Conservation (phyloP, 78 protist species). For the Polysphondylium violaceum region DNA sequence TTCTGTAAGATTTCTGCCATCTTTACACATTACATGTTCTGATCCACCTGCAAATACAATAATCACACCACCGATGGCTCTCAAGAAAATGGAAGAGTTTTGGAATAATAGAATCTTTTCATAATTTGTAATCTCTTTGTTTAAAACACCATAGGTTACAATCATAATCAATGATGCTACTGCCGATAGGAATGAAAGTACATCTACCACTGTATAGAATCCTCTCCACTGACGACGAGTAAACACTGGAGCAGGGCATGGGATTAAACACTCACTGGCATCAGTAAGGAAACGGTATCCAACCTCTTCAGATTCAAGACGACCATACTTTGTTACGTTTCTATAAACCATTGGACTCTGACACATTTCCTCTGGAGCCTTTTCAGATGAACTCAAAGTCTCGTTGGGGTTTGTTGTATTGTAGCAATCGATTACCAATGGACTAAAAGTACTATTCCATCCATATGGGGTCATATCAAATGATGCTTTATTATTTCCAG, state of each 20-base stretch:
- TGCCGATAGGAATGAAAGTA: neutral
- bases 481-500: no score
- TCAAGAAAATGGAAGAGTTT: neutral
- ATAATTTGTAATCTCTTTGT: neutral
- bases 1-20: neutral
- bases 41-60: neutral
- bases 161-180: neutral
- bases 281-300: neutral
- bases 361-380: neutral
- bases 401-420: no score
- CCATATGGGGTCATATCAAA: neutral
- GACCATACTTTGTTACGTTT: no score
- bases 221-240: neutral
- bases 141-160: constrained; percentile 5
- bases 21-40: constrained; percentile 9
- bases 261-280: neutral
- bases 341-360: neutral
- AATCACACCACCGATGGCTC: constrained; percentile 6
- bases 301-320: neutral
- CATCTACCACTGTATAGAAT: constrained; percentile 1
- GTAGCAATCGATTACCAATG: neutral
- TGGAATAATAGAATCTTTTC: constrained; percentile 5
- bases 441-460: neutral
- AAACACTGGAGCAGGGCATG: constrained; percentile 34
- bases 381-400: neutral